These are phyloP conservation scores for Kalanchoe fedtschenkoi DNA, from an alignment of 164 flowering plant species.

Conservation along the genomic window DNA sequence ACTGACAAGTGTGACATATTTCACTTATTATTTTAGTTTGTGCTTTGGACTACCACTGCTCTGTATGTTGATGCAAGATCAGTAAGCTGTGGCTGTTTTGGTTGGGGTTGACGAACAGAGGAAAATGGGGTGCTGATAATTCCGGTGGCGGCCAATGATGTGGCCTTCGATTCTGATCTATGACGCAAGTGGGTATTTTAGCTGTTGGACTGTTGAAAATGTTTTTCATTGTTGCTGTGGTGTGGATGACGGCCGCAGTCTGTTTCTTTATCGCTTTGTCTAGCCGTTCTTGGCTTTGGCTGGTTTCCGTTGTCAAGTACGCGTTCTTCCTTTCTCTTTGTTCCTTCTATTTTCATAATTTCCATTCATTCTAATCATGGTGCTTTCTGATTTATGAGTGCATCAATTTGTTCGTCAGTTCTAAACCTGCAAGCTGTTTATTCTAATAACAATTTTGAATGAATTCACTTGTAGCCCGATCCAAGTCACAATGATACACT, in stretches of 20 bases:
- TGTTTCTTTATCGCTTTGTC: constrained; percentile 66
- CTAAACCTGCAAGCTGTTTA: not conserved
- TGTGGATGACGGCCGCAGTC: constrained; percentile 47
- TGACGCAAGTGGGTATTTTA: constrained; percentile 39
- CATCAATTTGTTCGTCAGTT: not conserved
- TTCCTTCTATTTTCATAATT: not conserved
- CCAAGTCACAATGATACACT: too few relatives aligned
- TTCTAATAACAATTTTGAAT: too few relatives aligned
- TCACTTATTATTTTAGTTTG: too few relatives aligned
- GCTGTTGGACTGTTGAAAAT: not conserved
- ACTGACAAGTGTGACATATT: too few relatives aligned
- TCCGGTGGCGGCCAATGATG: constrained; percentile 91
- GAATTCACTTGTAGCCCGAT: too few relatives aligned
- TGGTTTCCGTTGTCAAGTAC: constrained; percentile 73
- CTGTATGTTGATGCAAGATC: too few relatives aligned
- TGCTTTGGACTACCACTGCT: too few relatives aligned
- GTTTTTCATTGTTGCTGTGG: constrained; percentile 31
- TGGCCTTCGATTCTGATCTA: constrained; percentile 73
- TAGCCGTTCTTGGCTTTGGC: constrained; percentile 81
- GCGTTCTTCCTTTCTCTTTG: constrained; percentile 13
- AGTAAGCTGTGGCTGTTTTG: too few relatives aligned
- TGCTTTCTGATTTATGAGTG: too few relatives aligned
- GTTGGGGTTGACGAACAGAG: too few relatives aligned
- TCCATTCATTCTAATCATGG: too few relatives aligned
- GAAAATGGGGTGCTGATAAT: constrained; percentile 58